phyloP scores from a whole-genome alignment of 2,329 filamentous ascomycete species.

The Penicillium oxalicum region DNA sequence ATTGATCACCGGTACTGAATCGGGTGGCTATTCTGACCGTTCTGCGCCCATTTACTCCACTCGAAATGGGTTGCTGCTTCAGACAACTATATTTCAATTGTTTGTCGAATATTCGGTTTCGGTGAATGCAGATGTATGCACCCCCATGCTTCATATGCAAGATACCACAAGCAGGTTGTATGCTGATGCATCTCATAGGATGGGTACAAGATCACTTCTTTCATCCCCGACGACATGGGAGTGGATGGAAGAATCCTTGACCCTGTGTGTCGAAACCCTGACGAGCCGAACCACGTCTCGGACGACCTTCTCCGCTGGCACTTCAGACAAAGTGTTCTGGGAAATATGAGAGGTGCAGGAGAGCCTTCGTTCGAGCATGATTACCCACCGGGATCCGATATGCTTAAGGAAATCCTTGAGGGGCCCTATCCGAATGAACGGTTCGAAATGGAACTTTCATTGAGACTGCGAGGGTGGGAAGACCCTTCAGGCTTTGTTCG shows the following conservation, averaged over 20 bases:
- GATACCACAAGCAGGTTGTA: too few species aligned
- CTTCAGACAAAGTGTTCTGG: conserved; percentile 17
- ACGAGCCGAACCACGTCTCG: not conserved
- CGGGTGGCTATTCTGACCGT: not conserved
- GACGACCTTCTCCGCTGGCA: conserved; percentile 16
- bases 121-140: conserved; percentile 9
- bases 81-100: conserved; percentile 4
- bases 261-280: too few species aligned
- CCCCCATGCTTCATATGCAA: too few species aligned
- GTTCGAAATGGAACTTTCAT: too few species aligned
- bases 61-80: conserved; percentile 10
- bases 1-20: not conserved
- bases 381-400: conserved; percentile 16
- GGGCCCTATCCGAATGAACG: not conserved
- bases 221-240: too few species aligned
- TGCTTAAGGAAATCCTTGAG: conserved; percentile 6
- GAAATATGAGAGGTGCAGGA: conserved; percentile 19
- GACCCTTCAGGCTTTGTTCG: too few species aligned
- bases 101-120: conserved; percentile 11
- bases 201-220: too few species aligned
- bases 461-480: too few species aligned
- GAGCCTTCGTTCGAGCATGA: conserved; percentile 17
- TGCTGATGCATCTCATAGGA: too few species aligned
- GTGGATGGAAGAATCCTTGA: too few species aligned
- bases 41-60: conserved; percentile 4